Conservation (phyloP, 2,329 filamentous ascomycete genomes). For the Byssothecium circinans region DNA sequence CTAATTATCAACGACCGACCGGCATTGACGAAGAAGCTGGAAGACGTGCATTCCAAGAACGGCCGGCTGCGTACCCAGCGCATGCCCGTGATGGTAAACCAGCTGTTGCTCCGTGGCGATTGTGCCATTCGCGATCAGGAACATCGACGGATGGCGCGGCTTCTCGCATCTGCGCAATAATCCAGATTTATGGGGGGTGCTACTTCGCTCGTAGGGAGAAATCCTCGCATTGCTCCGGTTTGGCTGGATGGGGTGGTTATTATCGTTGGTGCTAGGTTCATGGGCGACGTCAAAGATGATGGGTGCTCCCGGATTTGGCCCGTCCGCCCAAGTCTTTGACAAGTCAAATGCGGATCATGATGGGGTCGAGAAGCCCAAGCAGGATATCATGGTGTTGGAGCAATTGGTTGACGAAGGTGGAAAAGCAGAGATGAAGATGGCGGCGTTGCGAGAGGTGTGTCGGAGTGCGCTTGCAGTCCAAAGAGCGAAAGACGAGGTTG, state of each 20-base stretch:
- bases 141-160: constrained; percentile 14
- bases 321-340: constrained; percentile 11
- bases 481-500: background rate
- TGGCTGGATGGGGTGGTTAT: constrained; percentile 23
- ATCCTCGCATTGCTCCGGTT: constrained; percentile 16
- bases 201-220: constrained; percentile 19
- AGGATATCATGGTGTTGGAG: constrained; percentile 18
- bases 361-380: constrained; percentile 21
- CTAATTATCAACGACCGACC: constrained; percentile 13
- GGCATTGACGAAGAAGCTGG: constrained; percentile 5
- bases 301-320: background rate
- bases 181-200: constrained; percentile 16
- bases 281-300: constrained; percentile 17
- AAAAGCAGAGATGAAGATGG: constrained; percentile 16
- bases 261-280: constrained; percentile 14
- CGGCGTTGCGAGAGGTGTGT: constrained; percentile 14
- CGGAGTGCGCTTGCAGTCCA: background rate
- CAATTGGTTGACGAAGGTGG: constrained; percentile 19
- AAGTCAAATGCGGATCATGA: constrained; percentile 28
- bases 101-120: constrained; percentile 3
- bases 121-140: constrained; percentile 17
- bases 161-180: constrained; percentile 13
- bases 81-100: constrained; percentile 9
- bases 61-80: constrained; percentile 2
- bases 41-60: constrained; percentile 11